A percentile compares a stretch with the other conserved stretches of the same genome.
Evolutionary conservation across 495 filamentous ascomycete species (phyloP).

Genomic region (Aspergillus hancockii): DNA sequence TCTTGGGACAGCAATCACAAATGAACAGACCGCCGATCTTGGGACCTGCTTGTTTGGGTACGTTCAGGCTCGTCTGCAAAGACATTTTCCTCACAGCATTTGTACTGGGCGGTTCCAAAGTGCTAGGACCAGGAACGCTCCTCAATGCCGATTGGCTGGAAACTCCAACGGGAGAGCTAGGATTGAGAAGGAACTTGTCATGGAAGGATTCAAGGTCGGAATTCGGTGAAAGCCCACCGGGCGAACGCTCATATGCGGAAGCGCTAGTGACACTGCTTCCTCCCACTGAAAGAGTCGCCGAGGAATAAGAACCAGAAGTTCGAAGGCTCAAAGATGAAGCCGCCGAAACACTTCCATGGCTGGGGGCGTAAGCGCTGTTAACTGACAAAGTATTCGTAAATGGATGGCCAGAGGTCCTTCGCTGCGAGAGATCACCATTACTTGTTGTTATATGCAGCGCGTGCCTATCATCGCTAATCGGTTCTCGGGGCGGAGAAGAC

Average conservation of each 20-base stretch:
- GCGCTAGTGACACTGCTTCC: slow-evolving; percentile 75
- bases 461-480: slow-evolving; percentile 66
- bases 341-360: slow-evolving; percentile 70
- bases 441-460: slow-evolving; percentile 55
- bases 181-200: slow-evolving; percentile 53
- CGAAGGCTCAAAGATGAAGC: slow-evolving; percentile 68
- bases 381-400: slow-evolving; percentile 61
- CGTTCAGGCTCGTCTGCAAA: slow-evolving; percentile 30
- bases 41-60: slow-evolving; percentile 30
- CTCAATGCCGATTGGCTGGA: slow-evolving; percentile 26
- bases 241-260: slow-evolving; percentile 72
- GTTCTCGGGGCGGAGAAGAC: slow-evolving; percentile 76
- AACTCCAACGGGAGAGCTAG: slow-evolving; percentile 56
- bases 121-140: slow-evolving; percentile 16
- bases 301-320: slow-evolving; percentile 71
- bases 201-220: slow-evolving; percentile 51
- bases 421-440: slow-evolving; percentile 65
- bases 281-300: slow-evolving; percentile 62
- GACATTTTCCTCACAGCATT: slow-evolving; percentile 46
- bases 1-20: slow-evolving; percentile 98
- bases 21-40: slow-evolving; percentile 62
- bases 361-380: slow-evolving; percentile 56
- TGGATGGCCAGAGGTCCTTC: slow-evolving; percentile 61
- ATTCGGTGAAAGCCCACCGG: slow-evolving; percentile 68
- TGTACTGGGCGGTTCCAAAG: slow-evolving; percentile 34